phyloP scores from a whole-genome alignment of 192 early-diverging fungal species.

The Allomyces arbusculus region DNA sequence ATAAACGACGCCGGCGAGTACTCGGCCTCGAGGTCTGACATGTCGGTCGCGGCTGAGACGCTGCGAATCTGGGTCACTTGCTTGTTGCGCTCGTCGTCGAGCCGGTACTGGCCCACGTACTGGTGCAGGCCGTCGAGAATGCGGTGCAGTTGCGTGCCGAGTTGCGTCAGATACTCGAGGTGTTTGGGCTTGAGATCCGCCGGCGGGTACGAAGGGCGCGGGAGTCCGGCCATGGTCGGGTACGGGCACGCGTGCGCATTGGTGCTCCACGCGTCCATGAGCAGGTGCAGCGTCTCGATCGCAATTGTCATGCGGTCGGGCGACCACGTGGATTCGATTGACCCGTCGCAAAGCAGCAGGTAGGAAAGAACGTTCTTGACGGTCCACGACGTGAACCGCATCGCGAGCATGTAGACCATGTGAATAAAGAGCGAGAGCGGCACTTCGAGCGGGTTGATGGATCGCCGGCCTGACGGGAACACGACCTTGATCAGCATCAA shows the following conservation, averaged over 20 bases:
- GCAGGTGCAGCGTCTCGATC: constrained; percentile 44
- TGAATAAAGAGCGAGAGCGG: constrained; percentile 45
- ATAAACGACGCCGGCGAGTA: constrained; percentile 24
- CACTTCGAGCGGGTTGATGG: constrained; percentile 39
- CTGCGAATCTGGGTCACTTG: neutral
- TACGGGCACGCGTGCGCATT: constrained; percentile 22
- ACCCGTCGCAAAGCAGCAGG: constrained; percentile 42
- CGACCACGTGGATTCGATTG: constrained; percentile 13
- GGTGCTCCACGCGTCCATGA: constrained; percentile 48
- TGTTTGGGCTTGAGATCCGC: neutral
- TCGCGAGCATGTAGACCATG: constrained; percentile 45
- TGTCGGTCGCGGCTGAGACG: neutral
- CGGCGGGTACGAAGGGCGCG: constrained; percentile 7
- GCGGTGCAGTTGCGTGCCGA: neutral
- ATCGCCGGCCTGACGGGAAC: constrained; percentile 35
- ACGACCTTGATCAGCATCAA: constrained; percentile 36
- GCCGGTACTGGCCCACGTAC: neutral
- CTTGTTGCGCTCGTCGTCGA: neutral
- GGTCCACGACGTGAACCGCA: constrained; percentile 40
- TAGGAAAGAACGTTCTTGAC: constrained; percentile 42
- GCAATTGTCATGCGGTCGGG: constrained; percentile 59
- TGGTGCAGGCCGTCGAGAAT: neutral
- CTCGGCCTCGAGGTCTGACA: neutral
- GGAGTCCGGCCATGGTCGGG: constrained; percentile 17
- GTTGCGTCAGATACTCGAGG: neutral